phyloP scores from a whole-genome alignment of 78 protist species.

The Planoprotostelium fungivorum region DNA sequence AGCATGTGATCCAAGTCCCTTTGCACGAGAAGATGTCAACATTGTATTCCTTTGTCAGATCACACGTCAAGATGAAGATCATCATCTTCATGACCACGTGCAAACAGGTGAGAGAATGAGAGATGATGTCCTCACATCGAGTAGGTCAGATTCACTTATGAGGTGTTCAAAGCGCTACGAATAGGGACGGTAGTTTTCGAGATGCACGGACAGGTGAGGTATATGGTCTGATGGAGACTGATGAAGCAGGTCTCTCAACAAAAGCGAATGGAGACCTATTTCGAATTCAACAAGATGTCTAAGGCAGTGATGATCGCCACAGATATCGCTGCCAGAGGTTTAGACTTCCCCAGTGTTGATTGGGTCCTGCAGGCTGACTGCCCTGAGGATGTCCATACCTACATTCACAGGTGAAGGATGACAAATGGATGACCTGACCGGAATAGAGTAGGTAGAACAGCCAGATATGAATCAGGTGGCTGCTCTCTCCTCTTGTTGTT shows the following conservation, averaged over 20 bases:
- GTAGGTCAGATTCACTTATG: conserved; percentile 65
- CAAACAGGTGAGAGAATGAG: conserved; percentile 78
- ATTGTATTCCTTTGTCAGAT: conserved; percentile 76
- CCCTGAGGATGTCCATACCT: conserved; percentile 90
- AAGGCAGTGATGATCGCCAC: conserved; percentile 93
- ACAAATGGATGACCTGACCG: neutral
- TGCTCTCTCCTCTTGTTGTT: conserved; percentile 24
- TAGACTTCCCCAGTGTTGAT: conserved; percentile 94
- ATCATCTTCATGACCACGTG: conserved; percentile 91
- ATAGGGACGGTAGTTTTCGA: conserved; percentile 78
- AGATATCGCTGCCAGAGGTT: conserved; percentile 98
- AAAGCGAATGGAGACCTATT: neutral
- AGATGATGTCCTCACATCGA: neutral
- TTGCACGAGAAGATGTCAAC: conserved; percentile 79
- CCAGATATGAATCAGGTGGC: conserved; percentile 66
- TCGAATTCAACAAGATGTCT: neutral
- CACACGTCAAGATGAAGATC: conserved; percentile 77
- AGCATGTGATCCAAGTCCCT: conserved; percentile 30
- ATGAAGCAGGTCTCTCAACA: conserved; percentile 20
- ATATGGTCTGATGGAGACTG: conserved; percentile 64
- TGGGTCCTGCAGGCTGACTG: conserved; percentile 97
- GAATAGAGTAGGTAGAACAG: conserved; percentile 95
- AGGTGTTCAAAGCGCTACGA: conserved; percentile 62
- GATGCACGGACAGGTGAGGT: conserved; percentile 92
- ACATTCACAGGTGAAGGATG: conserved; percentile 78